phyloP scores from a whole-genome alignment of 192 early-diverging fungal species.

The Gaertneriomyces sp. region DNA sequence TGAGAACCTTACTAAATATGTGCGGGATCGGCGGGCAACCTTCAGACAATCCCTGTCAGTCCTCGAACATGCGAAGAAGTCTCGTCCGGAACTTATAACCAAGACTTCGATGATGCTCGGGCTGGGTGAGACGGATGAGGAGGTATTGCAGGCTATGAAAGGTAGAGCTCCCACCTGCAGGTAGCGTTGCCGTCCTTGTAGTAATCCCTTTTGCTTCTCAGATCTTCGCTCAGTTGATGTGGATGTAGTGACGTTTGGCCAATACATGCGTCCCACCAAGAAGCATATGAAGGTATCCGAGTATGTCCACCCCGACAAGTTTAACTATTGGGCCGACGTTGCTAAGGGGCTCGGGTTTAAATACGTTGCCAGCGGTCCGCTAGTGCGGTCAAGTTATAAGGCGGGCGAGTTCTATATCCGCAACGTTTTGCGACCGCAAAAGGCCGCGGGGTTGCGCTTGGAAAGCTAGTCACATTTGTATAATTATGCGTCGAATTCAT shows the following conservation, averaged over 20 bases:
- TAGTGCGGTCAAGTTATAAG: constrained; percentile 94
- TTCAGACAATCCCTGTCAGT: constrained; percentile 90
- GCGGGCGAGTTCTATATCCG: constrained; percentile 96
- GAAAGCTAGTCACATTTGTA: too few species aligned
- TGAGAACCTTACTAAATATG: constrained; percentile 79
- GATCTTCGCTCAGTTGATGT: constrained; percentile 77
- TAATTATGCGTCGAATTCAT: too few species aligned
- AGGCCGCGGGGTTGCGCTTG: too few species aligned
- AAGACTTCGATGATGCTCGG: constrained; percentile 99
- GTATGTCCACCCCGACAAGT: constrained; percentile 89
- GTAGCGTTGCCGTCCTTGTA: neutral
- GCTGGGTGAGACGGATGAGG: constrained; percentile 90
- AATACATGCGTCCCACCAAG: constrained; percentile 99
- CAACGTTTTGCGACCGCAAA: constrained; percentile 41
- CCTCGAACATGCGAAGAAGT: constrained; percentile 80
- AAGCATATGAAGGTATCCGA: constrained; percentile 96
- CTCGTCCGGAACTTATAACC: constrained; percentile 77
- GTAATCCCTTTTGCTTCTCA: constrained; percentile 13
- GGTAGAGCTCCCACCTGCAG: constrained; percentile 38
- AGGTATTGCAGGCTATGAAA: constrained; percentile 82
- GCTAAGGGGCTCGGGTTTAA: constrained; percentile 81
- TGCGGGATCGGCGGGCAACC: constrained; percentile 87
- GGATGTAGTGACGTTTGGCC: constrained; percentile 95
- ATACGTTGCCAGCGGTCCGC: constrained; percentile 92
- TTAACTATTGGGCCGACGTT: constrained; percentile 81